Evolutionary conservation across 2,329 filamentous ascomycete species (phyloP), one percentile per base, ranked within the genome.

Genomic region (Aspergillus jensenii): DNA sequence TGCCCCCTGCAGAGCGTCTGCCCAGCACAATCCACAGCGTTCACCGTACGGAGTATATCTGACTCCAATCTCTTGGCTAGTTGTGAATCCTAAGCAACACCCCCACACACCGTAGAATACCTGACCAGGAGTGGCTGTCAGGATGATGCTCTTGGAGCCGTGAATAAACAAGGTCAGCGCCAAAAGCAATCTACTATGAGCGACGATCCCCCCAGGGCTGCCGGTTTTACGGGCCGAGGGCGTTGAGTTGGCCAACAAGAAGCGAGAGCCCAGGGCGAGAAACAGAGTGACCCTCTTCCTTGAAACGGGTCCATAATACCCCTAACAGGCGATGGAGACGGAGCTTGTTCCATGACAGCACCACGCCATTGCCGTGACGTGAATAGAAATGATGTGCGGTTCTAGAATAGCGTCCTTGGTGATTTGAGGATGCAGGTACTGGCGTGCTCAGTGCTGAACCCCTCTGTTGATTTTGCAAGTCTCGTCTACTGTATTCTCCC

Each of bases 381-480:
- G 64, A 62, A 62, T 25, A 67, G 66, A 48, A 69, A 67, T 64
- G 68, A 70, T 70, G 64, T 61, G 64, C 67, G 48, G 41, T 19
- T 31, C 41, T 31, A 17, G 39, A 27, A 33, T 47, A 31, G 46
- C 43, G 15, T 33, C 27, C 9, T 37, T 27, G 33, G 17, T 64
- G 61, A 67, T 66, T 65, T 56, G 62, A 58, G 59, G 57, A 60
- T 11, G 27, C 27, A 31, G 27, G 27, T 11, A 31, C 27, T 31
- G 27, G 4, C 27, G 27, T 11, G 27, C 9, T 31, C 8, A 31
- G 27, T 31, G 27, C 27, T 31, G 27, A 31, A 11, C 27, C 27
- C 27, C 27, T 31, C 27, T 31, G 27, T 31, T 31, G 27, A 9
- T 31, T 31, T 31, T 31, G 27, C 27, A 31, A 31, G 9, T 31